Conservation (phyloP, 179 eudicot genomes). For the Drosera spatulata region DNA sequence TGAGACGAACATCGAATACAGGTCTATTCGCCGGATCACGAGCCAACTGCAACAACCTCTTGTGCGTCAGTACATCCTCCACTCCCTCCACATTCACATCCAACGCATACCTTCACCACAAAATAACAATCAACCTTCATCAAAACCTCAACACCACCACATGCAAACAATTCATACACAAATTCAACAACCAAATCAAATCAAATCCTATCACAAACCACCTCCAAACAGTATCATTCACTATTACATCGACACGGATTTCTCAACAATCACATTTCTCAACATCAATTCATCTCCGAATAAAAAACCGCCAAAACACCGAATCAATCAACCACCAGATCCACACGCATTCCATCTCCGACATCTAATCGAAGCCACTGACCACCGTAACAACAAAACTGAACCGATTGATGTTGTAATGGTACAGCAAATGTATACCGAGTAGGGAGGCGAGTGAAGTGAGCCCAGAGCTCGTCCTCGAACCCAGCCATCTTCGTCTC, state of each 20-base stretch:
- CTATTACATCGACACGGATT: too few species aligned
- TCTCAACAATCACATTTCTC: too few species aligned
- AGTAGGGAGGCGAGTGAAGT: constrained; percentile 84
- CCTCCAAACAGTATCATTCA: too few species aligned
- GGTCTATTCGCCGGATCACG: constrained; percentile 90
- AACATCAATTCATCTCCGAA: too few species aligned
- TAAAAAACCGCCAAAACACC: too few species aligned
- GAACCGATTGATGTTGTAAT: not conserved
- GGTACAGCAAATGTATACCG: constrained; percentile 24
- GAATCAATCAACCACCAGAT: too few species aligned
- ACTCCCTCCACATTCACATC: constrained; percentile 76
- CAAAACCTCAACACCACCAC: constrained; percentile 73
- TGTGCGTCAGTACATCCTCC: constrained; percentile 88
- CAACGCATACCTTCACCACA: constrained; percentile 3
- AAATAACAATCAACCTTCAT: constrained; percentile 16
- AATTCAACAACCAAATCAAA: not conserved
- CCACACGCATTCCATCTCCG: not conserved
- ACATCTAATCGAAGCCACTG: not conserved
- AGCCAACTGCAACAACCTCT: constrained; percentile 59
- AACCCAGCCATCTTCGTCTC: constrained; percentile 54
- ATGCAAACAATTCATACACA: not conserved
- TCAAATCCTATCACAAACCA: not conserved
- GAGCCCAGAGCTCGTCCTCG: constrained; percentile 87
- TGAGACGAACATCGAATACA: constrained; percentile 84
- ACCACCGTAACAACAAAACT: not conserved